Conservation (phyloP, 2,329 filamentous ascomycete species). For the Capronia epimyces region DNA sequence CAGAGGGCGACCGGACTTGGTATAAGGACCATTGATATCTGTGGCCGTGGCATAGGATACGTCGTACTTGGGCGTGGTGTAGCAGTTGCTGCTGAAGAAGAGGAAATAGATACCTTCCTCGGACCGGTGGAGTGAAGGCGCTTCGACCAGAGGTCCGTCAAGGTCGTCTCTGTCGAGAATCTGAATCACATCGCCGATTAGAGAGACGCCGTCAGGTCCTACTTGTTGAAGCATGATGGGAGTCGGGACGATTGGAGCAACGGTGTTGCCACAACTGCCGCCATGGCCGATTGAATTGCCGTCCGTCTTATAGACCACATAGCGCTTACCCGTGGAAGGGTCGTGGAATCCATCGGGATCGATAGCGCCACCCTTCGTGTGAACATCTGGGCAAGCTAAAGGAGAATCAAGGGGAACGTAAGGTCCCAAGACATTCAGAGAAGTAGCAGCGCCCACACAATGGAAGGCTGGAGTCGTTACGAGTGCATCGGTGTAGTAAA, state of each 20-base stretch:
- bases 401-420: conserved; percentile 47
- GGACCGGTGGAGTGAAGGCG: conserved; percentile 46
- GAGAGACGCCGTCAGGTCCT: conserved; percentile 46
- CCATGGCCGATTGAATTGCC: conserved; percentile 52
- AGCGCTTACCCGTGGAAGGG: conserved; percentile 46
- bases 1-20: conserved; percentile 34
- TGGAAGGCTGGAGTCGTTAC: conserved; percentile 38
- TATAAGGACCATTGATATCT: conserved; percentile 37
- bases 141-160: conserved; percentile 60
- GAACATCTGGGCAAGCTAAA: conserved; percentile 47
- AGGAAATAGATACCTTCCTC: conserved; percentile 52
- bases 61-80: conserved; percentile 50
- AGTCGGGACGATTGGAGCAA: conserved; percentile 35
- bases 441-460: conserved; percentile 55
- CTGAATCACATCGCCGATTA: conserved; percentile 49
- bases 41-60: conserved; percentile 54
- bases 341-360: conserved; percentile 59
- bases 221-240: conserved; percentile 41
- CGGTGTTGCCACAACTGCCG: conserved; percentile 45
- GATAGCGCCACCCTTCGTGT: conserved; percentile 53
- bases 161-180: conserved; percentile 59
- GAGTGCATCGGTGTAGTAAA: conserved; percentile 51
- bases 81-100: conserved; percentile 60
- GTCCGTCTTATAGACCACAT: conserved; percentile 62
- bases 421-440: conserved; percentile 47